Base-by-base conservation (phyloP, 1,139 yeast genomes). In the Debaryomyces coudertii region DNA sequence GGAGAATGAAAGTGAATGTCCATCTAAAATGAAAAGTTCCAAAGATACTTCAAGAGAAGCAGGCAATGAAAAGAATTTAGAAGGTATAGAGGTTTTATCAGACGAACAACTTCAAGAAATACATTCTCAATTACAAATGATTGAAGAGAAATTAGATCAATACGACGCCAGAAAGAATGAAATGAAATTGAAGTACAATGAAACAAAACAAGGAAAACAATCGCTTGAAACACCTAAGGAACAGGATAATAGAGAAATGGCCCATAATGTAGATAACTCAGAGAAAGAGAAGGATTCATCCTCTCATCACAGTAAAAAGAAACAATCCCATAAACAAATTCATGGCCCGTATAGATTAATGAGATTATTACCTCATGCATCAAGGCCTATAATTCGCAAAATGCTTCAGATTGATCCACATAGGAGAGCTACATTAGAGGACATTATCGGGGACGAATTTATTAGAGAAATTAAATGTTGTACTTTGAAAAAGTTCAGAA, bases 261-360 rank as follows among this genome's bases (percentile, higher is more conserved):
- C n/a, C 4, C 33, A 14, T 4, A 29, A 29, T 28, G 34, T 35
- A 15, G 42, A 20, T 18, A 38, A 40, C 18, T 35, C 40, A 11
- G 36, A 37, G 12, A 38, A 37, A 12, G 44, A 42, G 20, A 22
- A 29, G 51, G 50, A 25, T 18, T 22, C 18, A 6, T 14, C 48
- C 2, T 28, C 47, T 35, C 43, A 14, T 23, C 34, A 31, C 15
- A 53, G 49, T 4, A 61, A 66, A 47, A 66, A 70, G 55, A 67
- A 67, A 55, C 55, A 59, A 43, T 50, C 69, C 7, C 56, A 73
- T 54, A 72, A 74, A 52, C 79, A 74, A 54, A 74, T 76, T 33
- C 79, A 73, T 46, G 99, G 99, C 1, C 97, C 98, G 2, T 90
- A 93, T 75, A 76, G 98, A 56, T 70, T 95, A 52, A 76, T 93